These are phyloP conservation scores for Colletotrichum cuscutae DNA, from an alignment of 2,329 filamentous ascomycete genomes.

Conservation along the genomic window DNA sequence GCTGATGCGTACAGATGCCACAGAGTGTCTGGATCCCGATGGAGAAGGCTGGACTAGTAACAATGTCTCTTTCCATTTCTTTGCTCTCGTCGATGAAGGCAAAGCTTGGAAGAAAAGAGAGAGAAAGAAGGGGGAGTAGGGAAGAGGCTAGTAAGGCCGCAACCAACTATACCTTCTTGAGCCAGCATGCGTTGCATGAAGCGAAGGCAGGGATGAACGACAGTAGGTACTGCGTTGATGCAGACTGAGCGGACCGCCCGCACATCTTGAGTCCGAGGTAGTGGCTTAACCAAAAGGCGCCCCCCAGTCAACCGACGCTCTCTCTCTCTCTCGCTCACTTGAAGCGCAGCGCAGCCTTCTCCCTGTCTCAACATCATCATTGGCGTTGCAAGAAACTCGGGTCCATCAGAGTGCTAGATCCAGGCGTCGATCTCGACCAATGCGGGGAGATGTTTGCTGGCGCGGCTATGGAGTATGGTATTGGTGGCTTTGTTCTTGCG, in stretches of 20 bases:
- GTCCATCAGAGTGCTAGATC: background rate
- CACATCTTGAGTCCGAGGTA: background rate
- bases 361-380: background rate
- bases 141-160: background rate
- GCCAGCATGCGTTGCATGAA: background rate
- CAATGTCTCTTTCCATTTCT: background rate
- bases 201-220: background rate
- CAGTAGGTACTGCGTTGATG: background rate
- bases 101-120: background rate
- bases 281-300: background rate
- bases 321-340: background rate
- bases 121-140: background rate
- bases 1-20: background rate
- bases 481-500: slow-evolving; percentile 22
- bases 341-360: background rate
- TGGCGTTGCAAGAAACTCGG: background rate
- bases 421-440: slow-evolving; percentile 15
- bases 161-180: background rate
- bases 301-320: background rate
- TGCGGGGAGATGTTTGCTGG: slow-evolving; percentile 22
- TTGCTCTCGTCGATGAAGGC: background rate
- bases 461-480: background rate
- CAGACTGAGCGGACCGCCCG: background rate
- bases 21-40: background rate
- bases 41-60: background rate